Percentiles rank a stretch among this genome's conserved stretches.
Evolutionary conservation across 1,284 basidiomycete species (phyloP).

Genomic region (Paramarasmius palmivorus): DNA sequence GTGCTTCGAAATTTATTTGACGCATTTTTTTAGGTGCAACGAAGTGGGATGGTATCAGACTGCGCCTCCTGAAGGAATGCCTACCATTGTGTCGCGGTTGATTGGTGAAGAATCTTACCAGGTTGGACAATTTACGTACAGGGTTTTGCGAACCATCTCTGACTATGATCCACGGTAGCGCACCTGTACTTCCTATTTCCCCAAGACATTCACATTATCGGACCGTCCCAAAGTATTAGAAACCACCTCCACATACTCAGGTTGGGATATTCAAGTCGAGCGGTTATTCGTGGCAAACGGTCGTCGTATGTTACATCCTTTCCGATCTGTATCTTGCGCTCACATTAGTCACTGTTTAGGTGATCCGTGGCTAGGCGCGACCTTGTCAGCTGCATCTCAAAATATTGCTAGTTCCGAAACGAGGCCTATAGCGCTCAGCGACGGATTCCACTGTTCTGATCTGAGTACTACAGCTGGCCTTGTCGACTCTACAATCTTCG

Average conservation of each 20-base stretch:
- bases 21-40: constrained; percentile 58
- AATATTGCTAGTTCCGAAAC: constrained; percentile 45
- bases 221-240: constrained; percentile 35
- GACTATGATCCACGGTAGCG: too few relatives aligned
- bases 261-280: constrained; percentile 60
- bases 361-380: constrained; percentile 75
- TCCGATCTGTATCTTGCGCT: background rate
- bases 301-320: constrained; percentile 42
- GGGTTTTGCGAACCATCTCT: too few relatives aligned
- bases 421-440: constrained; percentile 55
- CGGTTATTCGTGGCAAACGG: constrained; percentile 73
- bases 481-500: constrained; percentile 50
- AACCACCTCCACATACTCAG: constrained; percentile 54
- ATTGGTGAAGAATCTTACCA: constrained; percentile 36
- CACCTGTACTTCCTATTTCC: constrained; percentile 41
- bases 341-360: constrained; percentile 34
- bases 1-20: constrained; percentile 3
- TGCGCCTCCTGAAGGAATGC: constrained; percentile 49
- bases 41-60: constrained; percentile 67
- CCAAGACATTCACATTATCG: constrained; percentile 37
- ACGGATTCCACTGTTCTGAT: constrained; percentile 73
- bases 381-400: constrained; percentile 59
- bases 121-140: constrained; percentile 40
- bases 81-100: constrained; percentile 53
- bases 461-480: constrained; percentile 40